These are phyloP conservation scores for Exserohilum rostratum DNA, from an alignment of 2,329 filamentous ascomycete species.

Conservation along the genomic window DNA sequence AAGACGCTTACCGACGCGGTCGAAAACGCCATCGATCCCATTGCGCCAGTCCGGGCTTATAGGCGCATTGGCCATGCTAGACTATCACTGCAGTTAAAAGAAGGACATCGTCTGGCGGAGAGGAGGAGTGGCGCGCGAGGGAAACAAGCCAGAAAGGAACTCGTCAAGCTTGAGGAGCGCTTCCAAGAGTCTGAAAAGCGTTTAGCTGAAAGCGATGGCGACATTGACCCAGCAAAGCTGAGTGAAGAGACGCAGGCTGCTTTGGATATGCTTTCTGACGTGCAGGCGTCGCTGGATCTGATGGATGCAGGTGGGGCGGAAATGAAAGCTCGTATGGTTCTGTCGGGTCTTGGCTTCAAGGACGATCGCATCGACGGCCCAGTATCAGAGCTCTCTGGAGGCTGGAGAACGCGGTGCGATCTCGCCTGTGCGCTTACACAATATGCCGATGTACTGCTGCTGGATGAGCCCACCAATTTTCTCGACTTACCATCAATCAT, in stretches of 20 bases:
- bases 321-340: slow-evolving; percentile 64
- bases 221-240: slow-evolving; percentile 63
- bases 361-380: slow-evolving; percentile 65
- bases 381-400: slow-evolving; percentile 73
- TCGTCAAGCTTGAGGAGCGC: slow-evolving; percentile 71
- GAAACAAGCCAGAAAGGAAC: slow-evolving; percentile 74
- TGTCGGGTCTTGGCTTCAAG: slow-evolving; percentile 74
- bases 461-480: slow-evolving; percentile 89
- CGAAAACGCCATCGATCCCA: slow-evolving; percentile 60
- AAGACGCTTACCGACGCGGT: slow-evolving; percentile 66
- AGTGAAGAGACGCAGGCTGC: slow-evolving; percentile 72
- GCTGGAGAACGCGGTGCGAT: slow-evolving; percentile 53
- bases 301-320: slow-evolving; percentile 68
- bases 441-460: slow-evolving; percentile 75
- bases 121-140: slow-evolving; percentile 77
- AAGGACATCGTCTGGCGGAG: slow-evolving; percentile 74
- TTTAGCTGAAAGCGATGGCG: slow-evolving; percentile 59
- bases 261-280: slow-evolving; percentile 69
- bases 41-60: slow-evolving; percentile 65
- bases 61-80: slow-evolving; percentile 68
- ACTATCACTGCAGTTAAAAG: slow-evolving; percentile 67
- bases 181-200: slow-evolving; percentile 62
- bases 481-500: slow-evolving; percentile 82
- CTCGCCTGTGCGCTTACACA: slow-evolving; percentile 67
- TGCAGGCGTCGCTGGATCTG: slow-evolving; percentile 70